phyloP scores from a whole-genome alignment of 768 basidiomycete species.

The Auriscalpium orientale region DNA sequence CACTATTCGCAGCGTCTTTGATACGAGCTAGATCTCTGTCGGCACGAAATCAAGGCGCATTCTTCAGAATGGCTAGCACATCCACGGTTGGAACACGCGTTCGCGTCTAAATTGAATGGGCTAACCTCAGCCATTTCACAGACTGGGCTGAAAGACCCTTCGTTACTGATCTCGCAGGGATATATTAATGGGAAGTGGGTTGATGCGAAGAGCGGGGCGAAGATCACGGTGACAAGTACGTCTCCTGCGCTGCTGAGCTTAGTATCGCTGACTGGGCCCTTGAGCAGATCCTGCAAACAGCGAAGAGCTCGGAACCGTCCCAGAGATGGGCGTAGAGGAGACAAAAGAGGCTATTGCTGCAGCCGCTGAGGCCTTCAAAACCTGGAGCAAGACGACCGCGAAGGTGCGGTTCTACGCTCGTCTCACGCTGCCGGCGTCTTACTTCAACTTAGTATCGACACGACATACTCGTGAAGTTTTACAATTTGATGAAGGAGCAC shows the following conservation, averaged over 20 bases:
- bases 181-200: constrained; percentile 85
- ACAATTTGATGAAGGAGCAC: constrained; percentile 71
- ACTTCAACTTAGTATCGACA: constrained; percentile 53
- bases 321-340: constrained; percentile 84
- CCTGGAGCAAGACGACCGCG: constrained; percentile 83
- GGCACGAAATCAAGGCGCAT: too few relatives aligned
- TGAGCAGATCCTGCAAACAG: constrained; percentile 78
- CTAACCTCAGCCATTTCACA: background rate
- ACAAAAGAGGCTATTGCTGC: constrained; percentile 79
- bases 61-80: background rate
- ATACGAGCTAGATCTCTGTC: too few relatives aligned
- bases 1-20: too few relatives aligned
- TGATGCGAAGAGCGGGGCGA: constrained; percentile 65
- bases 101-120: background rate
- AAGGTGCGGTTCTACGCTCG: constrained; percentile 43
- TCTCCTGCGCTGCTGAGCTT: constrained; percentile 1
- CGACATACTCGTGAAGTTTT: constrained; percentile 76
- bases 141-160: constrained; percentile 56
- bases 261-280: background rate
- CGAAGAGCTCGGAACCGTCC: constrained; percentile 75
- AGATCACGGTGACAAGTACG: constrained; percentile 72
- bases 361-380: constrained; percentile 71
- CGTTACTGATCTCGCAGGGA: constrained; percentile 66
- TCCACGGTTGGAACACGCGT: background rate
- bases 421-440: background rate